These are phyloP conservation scores for Cyclocybe aegerita DNA, from an alignment of 768 basidiomycete species.

Conservation along the genomic window DNA sequence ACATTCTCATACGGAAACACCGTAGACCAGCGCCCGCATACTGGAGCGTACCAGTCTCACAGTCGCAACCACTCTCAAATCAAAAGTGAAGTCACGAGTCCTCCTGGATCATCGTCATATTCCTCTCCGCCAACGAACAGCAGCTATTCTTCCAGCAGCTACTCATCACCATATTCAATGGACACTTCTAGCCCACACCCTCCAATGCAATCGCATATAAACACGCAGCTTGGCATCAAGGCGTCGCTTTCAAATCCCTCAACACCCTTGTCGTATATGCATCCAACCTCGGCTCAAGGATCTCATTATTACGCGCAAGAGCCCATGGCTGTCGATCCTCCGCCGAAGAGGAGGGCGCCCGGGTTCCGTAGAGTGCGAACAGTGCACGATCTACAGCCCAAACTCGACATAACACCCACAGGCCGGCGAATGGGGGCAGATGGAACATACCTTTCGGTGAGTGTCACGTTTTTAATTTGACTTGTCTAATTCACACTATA, in stretches of 20 bases:
- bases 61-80: conserved; percentile 57
- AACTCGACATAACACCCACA: conserved; percentile 56
- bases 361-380: conserved; percentile 83
- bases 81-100: conserved; percentile 30
- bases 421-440: conserved; percentile 78
- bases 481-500: conserved; percentile 9
- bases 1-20: conserved; percentile 48
- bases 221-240: conserved; percentile 48
- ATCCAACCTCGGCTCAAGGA: conserved; percentile 46
- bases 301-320: conserved; percentile 62
- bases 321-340: conserved; percentile 74
- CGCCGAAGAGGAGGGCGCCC: conserved; percentile 63
- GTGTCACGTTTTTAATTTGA: conserved; percentile 28
- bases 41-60: conserved; percentile 53
- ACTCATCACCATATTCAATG: conserved; percentile 58
- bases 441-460: conserved; percentile 79
- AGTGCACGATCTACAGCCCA: conserved; percentile 74
- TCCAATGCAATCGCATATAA: conserved; percentile 47
- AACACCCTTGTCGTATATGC: conserved; percentile 70
- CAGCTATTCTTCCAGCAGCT: conserved; percentile 25
- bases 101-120: conserved; percentile 52
- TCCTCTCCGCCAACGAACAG: conserved; percentile 43
- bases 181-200: conserved; percentile 67
- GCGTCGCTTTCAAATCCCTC: conserved; percentile 67
- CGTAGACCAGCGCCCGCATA: conserved; percentile 37